Conservation (phyloP, 1,139 yeast species). For the Hansenula lynferdii region DNA sequence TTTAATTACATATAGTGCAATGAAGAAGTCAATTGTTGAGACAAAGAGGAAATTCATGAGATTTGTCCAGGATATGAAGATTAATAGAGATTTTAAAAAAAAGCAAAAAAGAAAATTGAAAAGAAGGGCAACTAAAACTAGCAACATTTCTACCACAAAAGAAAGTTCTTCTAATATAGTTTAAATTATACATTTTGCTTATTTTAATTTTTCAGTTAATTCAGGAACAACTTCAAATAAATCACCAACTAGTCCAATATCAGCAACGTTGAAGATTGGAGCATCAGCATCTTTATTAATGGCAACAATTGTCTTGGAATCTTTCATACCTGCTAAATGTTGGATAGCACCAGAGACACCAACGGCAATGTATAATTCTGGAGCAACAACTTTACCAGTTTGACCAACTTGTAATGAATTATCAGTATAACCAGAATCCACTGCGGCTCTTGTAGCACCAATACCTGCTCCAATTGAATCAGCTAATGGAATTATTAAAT, state of each 20-base stretch:
- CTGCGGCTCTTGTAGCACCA: conserved; percentile 98
- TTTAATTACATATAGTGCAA: conserved; percentile 26
- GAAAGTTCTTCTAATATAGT: too few relatives aligned
- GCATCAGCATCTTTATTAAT: conserved; percentile 94
- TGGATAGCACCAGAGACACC: conserved; percentile 98
- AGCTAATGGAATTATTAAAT: conserved; percentile 78
- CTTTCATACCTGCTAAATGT: conserved; percentile 98
- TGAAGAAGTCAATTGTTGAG: conserved; percentile 9
- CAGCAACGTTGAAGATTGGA: conserved; percentile 89
- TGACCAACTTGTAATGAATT: conserved; percentile 98
- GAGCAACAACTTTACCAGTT: conserved; percentile 97
- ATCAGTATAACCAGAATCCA: conserved; percentile 92
- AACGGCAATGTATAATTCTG: conserved; percentile 87
- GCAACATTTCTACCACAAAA: neutral
- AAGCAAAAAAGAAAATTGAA: conserved; percentile 4
- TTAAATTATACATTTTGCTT: too few relatives aligned
- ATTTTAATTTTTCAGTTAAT: conserved; percentile 62
- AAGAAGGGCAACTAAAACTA: conserved; percentile 1
- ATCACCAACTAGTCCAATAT: conserved; percentile 87
- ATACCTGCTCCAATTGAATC: conserved; percentile 84
- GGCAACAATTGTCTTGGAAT: conserved; percentile 88
- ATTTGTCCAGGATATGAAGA: neutral
- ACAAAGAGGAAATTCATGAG: conserved; percentile 7
- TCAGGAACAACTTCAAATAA: conserved; percentile 83
- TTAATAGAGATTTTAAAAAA: neutral